Evolutionary conservation across 768 basidiomycete species (phyloP), one percentile per base, ranked within the genome.

Genomic region (Candolleomyces efflorescens): DNA sequence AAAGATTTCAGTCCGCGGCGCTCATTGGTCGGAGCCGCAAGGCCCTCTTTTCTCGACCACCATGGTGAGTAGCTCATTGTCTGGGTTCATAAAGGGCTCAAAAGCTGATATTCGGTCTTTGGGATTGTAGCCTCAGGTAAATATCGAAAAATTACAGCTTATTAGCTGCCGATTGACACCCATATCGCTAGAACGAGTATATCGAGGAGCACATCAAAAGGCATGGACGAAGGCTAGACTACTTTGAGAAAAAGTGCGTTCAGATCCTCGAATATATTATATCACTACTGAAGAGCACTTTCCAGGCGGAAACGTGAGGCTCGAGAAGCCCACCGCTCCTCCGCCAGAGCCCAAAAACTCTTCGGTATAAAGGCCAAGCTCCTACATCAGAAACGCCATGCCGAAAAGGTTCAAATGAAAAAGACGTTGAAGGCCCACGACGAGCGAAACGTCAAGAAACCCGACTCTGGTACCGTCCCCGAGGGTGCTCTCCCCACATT

Each of bases 341-440:
- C 97, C 41, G 85, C 87, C 17, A 74, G 83, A 53, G 92, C 96
- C 15, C 96, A 98, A 75, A 94, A 94, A 70, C 84, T 92, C 36
- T 96, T 97, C 66, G 97, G 97, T 72, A 78, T 97, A 64, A 98
- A 96, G 76, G 97, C 94, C 62, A 99, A 99, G 74, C 79, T 98
- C n/a, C 86, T 98, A 7, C 97, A 99, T 67, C 92, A 93, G 38
- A 95, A 89, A 72, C 89, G 96, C 59, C 93, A 98, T 76, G 86
- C 92, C 27, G 92, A 99, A 75, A 99, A 98, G 77, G 93, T 99
- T 46, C 93, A 94, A 68, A 89, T 99, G 77, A 96, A 94, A 76
- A 99, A 98, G 80, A 95, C 94, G n/a, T 89, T 99, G 73, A 98
- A 97, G 72, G 94, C 94, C 10, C 97, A 99, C 77, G 97, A 99